Evolutionary conservation across 2,329 filamentous ascomycete species (phyloP).

Genomic region (Celoporthe dispersa): DNA sequence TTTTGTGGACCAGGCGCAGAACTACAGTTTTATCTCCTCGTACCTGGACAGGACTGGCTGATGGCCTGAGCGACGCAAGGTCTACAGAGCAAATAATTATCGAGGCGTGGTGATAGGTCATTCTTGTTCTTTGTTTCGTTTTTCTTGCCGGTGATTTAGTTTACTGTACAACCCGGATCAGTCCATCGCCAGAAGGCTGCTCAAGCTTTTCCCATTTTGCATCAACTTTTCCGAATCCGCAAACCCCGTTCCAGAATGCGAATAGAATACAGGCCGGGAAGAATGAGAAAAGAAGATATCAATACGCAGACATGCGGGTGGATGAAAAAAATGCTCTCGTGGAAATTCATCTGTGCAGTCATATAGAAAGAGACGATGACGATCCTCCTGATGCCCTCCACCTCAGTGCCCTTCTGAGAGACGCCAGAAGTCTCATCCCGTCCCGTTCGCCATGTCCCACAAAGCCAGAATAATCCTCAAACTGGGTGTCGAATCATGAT

Average conservation of each 20-base stretch:
- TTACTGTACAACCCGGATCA: constrained; percentile 33
- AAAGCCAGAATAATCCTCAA: constrained; percentile 33
- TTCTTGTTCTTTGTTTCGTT: background rate
- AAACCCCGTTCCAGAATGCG: constrained; percentile 36
- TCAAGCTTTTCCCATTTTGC: constrained; percentile 20
- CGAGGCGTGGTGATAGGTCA: background rate
- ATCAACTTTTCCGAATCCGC: constrained; percentile 31
- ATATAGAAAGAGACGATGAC: constrained; percentile 41
- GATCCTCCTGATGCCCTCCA: constrained; percentile 38
- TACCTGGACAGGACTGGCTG: background rate
- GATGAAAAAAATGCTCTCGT: constrained; percentile 29
- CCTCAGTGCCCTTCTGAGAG: constrained; percentile 27
- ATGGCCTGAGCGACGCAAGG: background rate
- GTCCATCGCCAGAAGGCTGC: constrained; percentile 19
- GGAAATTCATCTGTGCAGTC: constrained; percentile 36
- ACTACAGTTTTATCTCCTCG: background rate
- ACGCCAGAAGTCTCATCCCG: constrained; percentile 28
- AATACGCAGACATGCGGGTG: constrained; percentile 40
- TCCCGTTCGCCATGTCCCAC: constrained; percentile 16
- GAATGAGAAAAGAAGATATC: constrained; percentile 41
- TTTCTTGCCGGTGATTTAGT: constrained; percentile 28
- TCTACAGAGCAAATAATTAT: background rate
- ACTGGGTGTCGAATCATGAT: constrained; percentile 34
- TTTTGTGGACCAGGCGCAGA: background rate
- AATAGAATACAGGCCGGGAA: constrained; percentile 42